Evolutionary conservation across 2,329 filamentous ascomycete genomes (phyloP), one percentile per base, ranked within the genome.

Genomic region (Talaromyces sp.): DNA sequence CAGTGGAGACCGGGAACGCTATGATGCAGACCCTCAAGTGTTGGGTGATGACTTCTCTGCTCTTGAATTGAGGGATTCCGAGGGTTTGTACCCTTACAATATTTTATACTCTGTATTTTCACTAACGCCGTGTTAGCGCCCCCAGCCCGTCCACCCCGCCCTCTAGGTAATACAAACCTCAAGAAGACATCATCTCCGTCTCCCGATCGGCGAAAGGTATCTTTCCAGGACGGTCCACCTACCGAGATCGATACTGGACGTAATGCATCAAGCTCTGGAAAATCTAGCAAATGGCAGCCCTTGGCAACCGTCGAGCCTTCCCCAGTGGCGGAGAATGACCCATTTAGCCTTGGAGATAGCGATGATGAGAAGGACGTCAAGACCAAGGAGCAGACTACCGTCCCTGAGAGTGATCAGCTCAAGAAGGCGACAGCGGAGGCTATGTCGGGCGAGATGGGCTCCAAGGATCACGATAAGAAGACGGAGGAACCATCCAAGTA

Each of bases 251-350:
- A 87, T 62, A 86, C 80, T 30, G 70, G 88, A 53, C 94, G 95
- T 69, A 84, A 86, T 52, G 79, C 16, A 14, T 16, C 36, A 29
- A 63, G 65, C n/a, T 78, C 80, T 43, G 75, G 77, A 60, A 94
- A 91, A 76, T 75, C 84, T 41, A 97, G 92, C 82, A 99, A 99
- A 77, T 99, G 94, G 94, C 93, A 99, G 73, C 93, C 94, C 9
- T 78, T 99, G 63, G 91, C 92, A 11, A 82, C 87, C 0, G 86
- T 97, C 13, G 90, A 95, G 59, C 91, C 92, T 1, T 87, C 84
- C 58, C 92, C 93, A 13, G 88, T 96, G 56, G 82, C 83, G 16
- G 91, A 97, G 63, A 93, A 96, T 65, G 94, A 99, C 68, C 94
- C 94, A 0, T 99, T 99, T 76, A 97, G 91, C 66, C 82, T 99